Base-by-base conservation (phyloP, 1,139 yeast genomes). In the Suhomyces kunorum region DNA sequence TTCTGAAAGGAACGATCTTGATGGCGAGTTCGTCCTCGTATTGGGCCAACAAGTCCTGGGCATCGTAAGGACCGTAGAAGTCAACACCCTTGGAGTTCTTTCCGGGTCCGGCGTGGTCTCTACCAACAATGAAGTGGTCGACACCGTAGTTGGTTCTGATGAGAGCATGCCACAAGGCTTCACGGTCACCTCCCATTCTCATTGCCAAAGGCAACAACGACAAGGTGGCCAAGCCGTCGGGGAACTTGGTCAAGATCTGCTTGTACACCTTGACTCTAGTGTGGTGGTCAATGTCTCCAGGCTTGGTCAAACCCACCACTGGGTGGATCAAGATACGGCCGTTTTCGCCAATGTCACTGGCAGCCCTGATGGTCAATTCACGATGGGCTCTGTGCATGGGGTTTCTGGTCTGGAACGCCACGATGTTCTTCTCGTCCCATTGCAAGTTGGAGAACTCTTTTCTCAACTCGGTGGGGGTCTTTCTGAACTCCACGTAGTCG, bases 131-230 rank as follows among this genome's bases (percentile, higher is more conserved):
- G 68, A 90, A 90, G 65, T 90, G 98, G 42, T 96, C 87, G 41
- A 95, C 96, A 62, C 98, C 98, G 63, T 85, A 89, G 69, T 90
- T 90, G 75, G 89, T 87, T 70, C 98, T 85, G 61, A 90, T 90
- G 59, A 90, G 85, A 18, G 97, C 96, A 63, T 90, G 98, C 98
- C 98, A 90, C 39, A 90, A 85, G 24, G 98, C 98, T 71, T 90
- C 98, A 64, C 96, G 83, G 65, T 92, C 97, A 65, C 98, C 98
- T 47, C 95, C 97, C 98, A 90, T 90, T 76, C 98, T 83, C 98
- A 90, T 90, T 36, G 98, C 98, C 56, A 90, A 75, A 13, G 98
- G 98, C 58, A 90, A 74, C 50, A 90, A 73, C 9, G 97, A 84
- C 49, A 90, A 74, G 50, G 87, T 80, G 9, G 97, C 98, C 77